These are phyloP conservation scores for Mycena sp. DNA, from an alignment of 1,284 basidiomycete genomes.

Conservation along the genomic window DNA sequence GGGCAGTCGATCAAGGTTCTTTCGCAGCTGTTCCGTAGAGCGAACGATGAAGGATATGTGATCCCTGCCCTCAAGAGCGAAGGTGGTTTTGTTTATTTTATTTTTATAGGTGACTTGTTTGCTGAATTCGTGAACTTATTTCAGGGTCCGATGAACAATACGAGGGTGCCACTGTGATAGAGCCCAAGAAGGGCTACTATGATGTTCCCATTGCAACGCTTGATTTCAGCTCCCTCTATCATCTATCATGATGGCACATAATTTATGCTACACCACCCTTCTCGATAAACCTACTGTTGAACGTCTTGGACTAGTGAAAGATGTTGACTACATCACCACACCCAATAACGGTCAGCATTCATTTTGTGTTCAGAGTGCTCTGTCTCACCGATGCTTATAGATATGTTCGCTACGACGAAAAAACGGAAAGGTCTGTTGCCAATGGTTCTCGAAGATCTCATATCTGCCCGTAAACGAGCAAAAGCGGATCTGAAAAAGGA, in stretches of 20 bases:
- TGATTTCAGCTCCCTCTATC: conserved; percentile 97
- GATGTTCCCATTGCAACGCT: conserved; percentile 95
- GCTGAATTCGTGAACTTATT: background rate
- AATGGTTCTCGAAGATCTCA: conserved; percentile 91
- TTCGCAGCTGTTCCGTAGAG: conserved; percentile 91
- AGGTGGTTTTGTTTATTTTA: conserved; percentile 59
- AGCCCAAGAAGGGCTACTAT: conserved; percentile 94
- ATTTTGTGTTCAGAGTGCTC: background rate
- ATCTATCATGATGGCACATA: conserved; percentile 99
- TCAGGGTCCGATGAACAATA: conserved; percentile 92
- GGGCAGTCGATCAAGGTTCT: conserved; percentile 98
- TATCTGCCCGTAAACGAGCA: conserved; percentile 90
- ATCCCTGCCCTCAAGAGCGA: conserved; percentile 87
- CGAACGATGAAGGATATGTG: conserved; percentile 88
- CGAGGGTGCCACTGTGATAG: conserved; percentile 97
- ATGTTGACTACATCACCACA: conserved; percentile 90
- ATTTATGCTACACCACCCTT: conserved; percentile 94
- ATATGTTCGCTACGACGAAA: conserved; percentile 81
- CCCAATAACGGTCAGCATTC: conserved; percentile 90
- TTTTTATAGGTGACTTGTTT: too few relatives aligned
- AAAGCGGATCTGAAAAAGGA: conserved; percentile 95
- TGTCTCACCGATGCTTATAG: conserved; percentile 50
- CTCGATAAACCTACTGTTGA: conserved; percentile 84
- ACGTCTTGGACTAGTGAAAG: conserved; percentile 79
- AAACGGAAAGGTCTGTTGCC: conserved; percentile 89